phyloP scores from a whole-genome alignment of 305 asterid species.

The Rubia peregrina region DNA sequence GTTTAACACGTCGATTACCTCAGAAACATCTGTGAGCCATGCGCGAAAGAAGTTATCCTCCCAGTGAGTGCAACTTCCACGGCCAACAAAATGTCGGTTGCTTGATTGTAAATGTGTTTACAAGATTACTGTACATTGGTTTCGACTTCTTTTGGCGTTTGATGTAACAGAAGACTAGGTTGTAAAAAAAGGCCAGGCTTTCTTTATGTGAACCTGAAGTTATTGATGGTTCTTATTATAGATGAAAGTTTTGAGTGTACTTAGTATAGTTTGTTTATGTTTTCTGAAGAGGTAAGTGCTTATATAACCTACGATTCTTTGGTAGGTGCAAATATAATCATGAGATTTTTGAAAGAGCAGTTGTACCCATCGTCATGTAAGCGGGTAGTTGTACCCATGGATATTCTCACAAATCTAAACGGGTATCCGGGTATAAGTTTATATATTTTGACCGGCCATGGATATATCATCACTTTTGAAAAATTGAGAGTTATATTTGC shows the following conservation, averaged over 20 bases:
- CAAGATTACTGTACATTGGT: conserved; percentile 13
- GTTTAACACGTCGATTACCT: conserved; percentile 1
- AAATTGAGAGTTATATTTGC: too few relatives aligned
- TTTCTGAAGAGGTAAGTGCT: neutral
- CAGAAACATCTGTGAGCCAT: neutral
- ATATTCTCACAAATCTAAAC: too few relatives aligned
- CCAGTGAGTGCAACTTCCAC: neutral
- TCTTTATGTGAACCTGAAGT: neutral
- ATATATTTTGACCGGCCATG: too few relatives aligned
- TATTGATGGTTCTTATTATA: neutral
- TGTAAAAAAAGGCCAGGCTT: neutral
- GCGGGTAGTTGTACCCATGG: too few relatives aligned
- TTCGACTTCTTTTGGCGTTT: neutral
- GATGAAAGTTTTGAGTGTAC: neutral
- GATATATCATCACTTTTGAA: too few relatives aligned
- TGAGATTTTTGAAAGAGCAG: too few relatives aligned
- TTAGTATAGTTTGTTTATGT: neutral
- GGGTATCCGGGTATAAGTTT: too few relatives aligned
- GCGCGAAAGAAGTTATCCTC: neutral
- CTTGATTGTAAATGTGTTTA: conserved; percentile 8
- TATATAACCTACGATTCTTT: too few relatives aligned
- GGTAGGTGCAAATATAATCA: too few relatives aligned
- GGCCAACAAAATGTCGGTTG: neutral
- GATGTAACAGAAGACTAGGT: conserved; percentile 11
- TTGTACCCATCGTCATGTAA: too few relatives aligned